Conservation (phyloP, 2,329 filamentous ascomycete genomes). For the Colletotrichum siamense region DNA sequence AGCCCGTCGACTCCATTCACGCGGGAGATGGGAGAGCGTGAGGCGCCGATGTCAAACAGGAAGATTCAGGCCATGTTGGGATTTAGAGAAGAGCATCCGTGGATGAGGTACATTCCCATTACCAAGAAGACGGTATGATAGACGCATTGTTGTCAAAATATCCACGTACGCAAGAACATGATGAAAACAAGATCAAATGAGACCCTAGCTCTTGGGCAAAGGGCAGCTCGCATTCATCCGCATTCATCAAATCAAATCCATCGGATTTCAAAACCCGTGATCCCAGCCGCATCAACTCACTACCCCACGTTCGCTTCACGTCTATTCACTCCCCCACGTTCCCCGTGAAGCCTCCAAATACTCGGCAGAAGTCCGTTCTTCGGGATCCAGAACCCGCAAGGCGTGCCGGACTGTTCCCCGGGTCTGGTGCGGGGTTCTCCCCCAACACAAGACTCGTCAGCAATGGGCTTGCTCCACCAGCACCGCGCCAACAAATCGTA, state of each 20-base stretch:
- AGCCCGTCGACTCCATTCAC: slow-evolving; percentile 57
- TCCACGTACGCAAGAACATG: neutral
- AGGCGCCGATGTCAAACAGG: slow-evolving; percentile 65
- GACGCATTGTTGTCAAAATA: neutral
- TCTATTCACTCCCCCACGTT: neutral
- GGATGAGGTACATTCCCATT: slow-evolving; percentile 37
- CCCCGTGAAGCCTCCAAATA: neutral
- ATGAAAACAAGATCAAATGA: neutral
- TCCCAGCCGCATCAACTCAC: neutral
- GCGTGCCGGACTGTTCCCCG: neutral
- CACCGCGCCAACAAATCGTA: neutral
- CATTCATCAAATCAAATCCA: neutral
- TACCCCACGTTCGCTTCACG: neutral
- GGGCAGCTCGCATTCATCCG: neutral
- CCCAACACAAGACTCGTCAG: neutral
- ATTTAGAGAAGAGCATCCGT: slow-evolving; percentile 64
- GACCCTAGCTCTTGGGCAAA: neutral
- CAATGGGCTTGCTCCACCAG: neutral
- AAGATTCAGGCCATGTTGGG: slow-evolving; percentile 65
- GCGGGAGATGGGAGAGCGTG: slow-evolving; percentile 60
- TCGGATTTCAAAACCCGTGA: neutral
- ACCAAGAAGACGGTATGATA: neutral
- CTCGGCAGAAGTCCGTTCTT: neutral
- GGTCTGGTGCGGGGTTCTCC: neutral
- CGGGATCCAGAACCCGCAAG: neutral